phyloP scores from a whole-genome alignment of 2,329 filamentous ascomycete species.

The Monascus ruber region DNA sequence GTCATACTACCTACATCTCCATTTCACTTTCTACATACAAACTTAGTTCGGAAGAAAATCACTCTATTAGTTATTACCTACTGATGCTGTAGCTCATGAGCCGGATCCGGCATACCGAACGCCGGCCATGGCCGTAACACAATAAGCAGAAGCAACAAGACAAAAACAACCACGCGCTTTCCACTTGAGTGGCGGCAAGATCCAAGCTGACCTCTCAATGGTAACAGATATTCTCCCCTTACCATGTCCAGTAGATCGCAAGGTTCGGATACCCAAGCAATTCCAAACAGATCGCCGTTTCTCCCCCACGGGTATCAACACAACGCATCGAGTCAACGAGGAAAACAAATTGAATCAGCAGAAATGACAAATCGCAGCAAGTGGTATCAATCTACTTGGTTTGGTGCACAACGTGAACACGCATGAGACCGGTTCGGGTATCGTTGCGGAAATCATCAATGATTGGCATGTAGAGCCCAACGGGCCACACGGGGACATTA shows the following conservation, averaged over 20 bases:
- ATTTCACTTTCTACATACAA: too few species aligned
- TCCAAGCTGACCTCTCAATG: background rate
- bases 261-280: constrained; percentile 8
- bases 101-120: too few species aligned
- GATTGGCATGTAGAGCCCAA: constrained; percentile 16
- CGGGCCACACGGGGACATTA: constrained; percentile 8
- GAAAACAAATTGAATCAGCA: constrained; percentile 11
- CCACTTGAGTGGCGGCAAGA: constrained; percentile 12
- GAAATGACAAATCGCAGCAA: constrained; percentile 21
- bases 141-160: constrained; percentile 1
- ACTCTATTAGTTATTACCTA: constrained; percentile 30
- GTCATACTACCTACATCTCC: too few species aligned
- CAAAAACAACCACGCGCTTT: constrained; percentile 13
- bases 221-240: too few species aligned
- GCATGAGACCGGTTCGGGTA: constrained; percentile 10
- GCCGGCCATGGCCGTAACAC: background rate
- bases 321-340: constrained; percentile 3
- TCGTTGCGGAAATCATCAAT: constrained; percentile 24
- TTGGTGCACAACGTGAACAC: constrained; percentile 17
- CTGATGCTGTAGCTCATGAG: constrained; percentile 17
- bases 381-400: constrained; percentile 28
- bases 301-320: constrained; percentile 26
- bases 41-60: constrained; percentile 3
- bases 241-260: constrained; percentile 5
- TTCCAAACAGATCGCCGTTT: constrained; percentile 14